Conservation (phyloP, 768 basidiomycete genomes). For the Hortiboletus flavorubellus region DNA sequence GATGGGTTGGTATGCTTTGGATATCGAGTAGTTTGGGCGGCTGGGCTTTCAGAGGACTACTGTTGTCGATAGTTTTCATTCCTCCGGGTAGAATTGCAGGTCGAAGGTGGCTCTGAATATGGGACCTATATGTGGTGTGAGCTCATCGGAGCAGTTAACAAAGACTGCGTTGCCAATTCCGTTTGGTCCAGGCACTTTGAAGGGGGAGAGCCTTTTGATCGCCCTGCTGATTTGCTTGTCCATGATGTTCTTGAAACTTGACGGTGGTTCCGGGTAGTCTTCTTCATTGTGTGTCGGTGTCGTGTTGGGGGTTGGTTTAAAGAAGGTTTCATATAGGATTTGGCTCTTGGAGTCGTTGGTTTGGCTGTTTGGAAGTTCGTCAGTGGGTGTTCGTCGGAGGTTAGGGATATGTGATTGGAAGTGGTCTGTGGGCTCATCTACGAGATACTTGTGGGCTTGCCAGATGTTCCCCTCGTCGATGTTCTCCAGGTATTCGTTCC, state of each 20-base stretch:
- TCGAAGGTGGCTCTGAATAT: not conserved
- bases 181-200: not conserved
- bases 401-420: too few species aligned
- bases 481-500: too few species aligned
- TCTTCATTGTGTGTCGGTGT: too few species aligned
- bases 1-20: not conserved
- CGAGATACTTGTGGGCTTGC: too few species aligned
- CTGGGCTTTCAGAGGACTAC: not conserved
- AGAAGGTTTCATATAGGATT: too few species aligned
- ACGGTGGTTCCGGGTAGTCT: not conserved
- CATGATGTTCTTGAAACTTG: not conserved
- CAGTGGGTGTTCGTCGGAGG: too few species aligned
- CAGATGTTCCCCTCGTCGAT: too few species aligned
- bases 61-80: not conserved
- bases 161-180: not conserved
- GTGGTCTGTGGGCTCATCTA: too few species aligned
- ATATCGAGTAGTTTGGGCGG: not conserved
- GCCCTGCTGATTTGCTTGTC: not conserved
- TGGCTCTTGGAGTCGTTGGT: too few species aligned
- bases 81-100: not conserved
- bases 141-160: not conserved
- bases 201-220: not conserved
- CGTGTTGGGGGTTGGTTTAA: too few species aligned
- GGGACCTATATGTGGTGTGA: accelerated
- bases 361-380: too few species aligned